These are phyloP conservation scores for Fusarium xyrophilum DNA, from an alignment of 2,329 filamentous ascomycete species.

Conservation along the genomic window DNA sequence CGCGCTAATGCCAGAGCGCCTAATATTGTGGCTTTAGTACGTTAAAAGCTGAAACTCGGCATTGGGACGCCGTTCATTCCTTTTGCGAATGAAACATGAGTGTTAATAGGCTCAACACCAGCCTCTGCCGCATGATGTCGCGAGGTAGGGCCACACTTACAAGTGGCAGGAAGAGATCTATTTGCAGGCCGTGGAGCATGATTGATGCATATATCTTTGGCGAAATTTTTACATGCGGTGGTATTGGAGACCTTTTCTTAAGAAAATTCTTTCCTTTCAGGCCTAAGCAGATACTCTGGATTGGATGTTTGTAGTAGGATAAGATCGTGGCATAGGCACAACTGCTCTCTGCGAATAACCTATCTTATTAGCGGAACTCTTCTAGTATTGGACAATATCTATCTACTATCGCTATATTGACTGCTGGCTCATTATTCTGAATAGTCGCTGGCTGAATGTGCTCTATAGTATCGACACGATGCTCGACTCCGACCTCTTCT, in stretches of 20 bases:
- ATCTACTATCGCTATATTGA: not conserved
- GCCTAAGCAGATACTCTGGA: not conserved
- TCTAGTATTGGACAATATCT: not conserved
- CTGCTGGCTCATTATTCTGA: not conserved
- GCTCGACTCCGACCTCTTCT: not conserved
- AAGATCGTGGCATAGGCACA: not conserved
- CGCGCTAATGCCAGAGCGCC: not conserved
- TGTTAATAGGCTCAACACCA: not conserved
- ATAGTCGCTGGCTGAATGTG: not conserved
- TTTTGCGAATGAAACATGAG: not conserved
- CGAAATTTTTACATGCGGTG: not conserved
- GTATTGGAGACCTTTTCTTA: not conserved
- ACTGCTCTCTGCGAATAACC: not conserved
- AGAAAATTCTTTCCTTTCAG: not conserved
- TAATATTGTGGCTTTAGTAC: not conserved
- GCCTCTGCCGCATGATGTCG: not conserved
- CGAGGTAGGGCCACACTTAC: not conserved
- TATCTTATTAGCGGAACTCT: too few relatives aligned
- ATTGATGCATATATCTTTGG: not conserved
- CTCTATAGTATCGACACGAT: not conserved
- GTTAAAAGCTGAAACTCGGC: not conserved
- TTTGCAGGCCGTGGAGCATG: not conserved
- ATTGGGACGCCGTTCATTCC: not conserved
- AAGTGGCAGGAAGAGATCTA: not conserved
- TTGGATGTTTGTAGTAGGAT: not conserved